A percentile compares a stretch with the other conserved stretches of the same genome.
Evolutionary conservation across 805 yeast species (phyloP).

Genomic region (Myxozyma neglecta): DNA sequence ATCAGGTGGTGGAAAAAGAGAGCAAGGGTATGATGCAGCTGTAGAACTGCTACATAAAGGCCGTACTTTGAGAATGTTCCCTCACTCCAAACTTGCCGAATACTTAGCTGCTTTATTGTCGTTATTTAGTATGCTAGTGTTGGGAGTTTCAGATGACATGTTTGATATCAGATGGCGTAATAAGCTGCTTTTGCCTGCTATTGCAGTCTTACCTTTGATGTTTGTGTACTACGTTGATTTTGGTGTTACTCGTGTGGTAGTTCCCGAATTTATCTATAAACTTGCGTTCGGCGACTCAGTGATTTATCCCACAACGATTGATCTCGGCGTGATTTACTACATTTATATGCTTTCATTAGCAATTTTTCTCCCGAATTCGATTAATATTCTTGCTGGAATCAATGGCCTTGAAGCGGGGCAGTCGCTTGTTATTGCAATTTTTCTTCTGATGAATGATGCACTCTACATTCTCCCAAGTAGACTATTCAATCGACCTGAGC

Average conservation of each 20-base stretch:
- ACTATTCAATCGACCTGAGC: conserved; percentile 34
- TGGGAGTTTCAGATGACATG: conserved; percentile 91
- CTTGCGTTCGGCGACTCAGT: conserved; percentile 35
- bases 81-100: conserved; percentile 76
- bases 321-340: conserved; percentile 79
- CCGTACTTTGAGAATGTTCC: conserved; percentile 48
- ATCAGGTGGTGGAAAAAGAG: conserved; percentile 60
- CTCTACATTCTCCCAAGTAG: conserved; percentile 55
- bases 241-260: conserved; percentile 81
- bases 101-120: conserved; percentile 83
- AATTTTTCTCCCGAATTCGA: conserved; percentile 93
- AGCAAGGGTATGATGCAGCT: conserved; percentile 41
- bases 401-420: conserved; percentile 98
- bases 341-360: conserved; percentile 87
- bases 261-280: conserved; percentile 66
- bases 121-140: conserved; percentile 74
- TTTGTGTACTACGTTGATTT: conserved; percentile 92
- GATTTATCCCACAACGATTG: conserved; percentile 47
- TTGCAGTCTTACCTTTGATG: conserved; percentile 87
- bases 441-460: conserved; percentile 73
- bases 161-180: conserved; percentile 98
- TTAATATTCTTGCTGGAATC: conserved; percentile 92
- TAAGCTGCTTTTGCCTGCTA: conserved; percentile 91
- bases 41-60: conserved; percentile 26
- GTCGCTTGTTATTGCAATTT: conserved; percentile 69